Base-by-base conservation (phyloP, 108 stramenopile genomes). In the Skeletonema tropicum region DNA sequence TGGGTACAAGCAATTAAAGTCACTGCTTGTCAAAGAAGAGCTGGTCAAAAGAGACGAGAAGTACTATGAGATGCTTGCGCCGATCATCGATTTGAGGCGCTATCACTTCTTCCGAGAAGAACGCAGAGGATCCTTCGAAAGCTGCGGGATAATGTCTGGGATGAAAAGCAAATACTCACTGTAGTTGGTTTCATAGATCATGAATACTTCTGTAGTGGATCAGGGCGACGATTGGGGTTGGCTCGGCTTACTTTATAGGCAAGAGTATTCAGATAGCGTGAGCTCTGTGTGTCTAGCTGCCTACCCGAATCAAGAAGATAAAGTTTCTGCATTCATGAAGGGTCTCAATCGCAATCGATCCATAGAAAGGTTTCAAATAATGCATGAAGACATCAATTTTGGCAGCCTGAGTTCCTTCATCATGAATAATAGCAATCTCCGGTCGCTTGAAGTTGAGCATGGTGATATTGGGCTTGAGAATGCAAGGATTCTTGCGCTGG, bases 191-290 rank as follows among this genome's bases (percentile, higher is more conserved):
- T 29, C 26, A 29, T 29, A 29, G 1, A 29, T 49, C 19, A 4
- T 6, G 14, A 49, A 7, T 14, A 49, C 48, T 49, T 49, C 48
- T 17, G 6, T 7, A n/a, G 1, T 7, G 1, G 19, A 7, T 5
- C 6, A 49, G 48, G n/a, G 14, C 19, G 48, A 49, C 48, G 48
- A 49, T 5, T 49, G 48, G 52, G 66, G 66, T 5, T 67, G 66
- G 66, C 57, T 67, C 6, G 66, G 55, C 55, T 29, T 29, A 67
- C 3, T 67, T 67, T 10, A 0, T 67, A 2, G 66, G 66, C 26
- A 67, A 58, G 57, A 58, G 2, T 60, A 10, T 17, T 6, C n/a
- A 49, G 17, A 19, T 49, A 49, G n/a, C 48, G 19, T 7, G 6
- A 19, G 19, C 48, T 49, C n/a, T 7, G 7, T 49, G 19, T 49